Percentiles rank a stretch among this genome's conserved stretches.
Conservation (phyloP, 1,139 yeast species). For the Debaryomycetaceae sp. region DNA sequence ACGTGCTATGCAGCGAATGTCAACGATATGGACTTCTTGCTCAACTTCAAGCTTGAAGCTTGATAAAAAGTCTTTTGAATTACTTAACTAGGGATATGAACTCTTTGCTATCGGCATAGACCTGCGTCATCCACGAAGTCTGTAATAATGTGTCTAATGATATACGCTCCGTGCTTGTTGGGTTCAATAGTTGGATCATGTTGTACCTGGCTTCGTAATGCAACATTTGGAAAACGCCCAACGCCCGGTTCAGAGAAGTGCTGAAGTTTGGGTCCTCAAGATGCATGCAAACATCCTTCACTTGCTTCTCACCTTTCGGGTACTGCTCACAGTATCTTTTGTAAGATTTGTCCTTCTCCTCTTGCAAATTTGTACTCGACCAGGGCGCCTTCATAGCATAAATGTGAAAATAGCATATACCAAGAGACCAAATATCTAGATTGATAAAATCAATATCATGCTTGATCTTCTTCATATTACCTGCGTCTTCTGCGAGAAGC, state of each 20-base stretch:
- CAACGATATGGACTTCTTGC: background rate
- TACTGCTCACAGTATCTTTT: constrained; percentile 18
- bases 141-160: constrained; percentile 24
- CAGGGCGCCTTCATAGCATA: constrained; percentile 47
- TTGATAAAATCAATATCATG: constrained; percentile 20
- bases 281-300: constrained; percentile 16
- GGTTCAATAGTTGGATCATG: constrained; percentile 34
- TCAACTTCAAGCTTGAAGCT: background rate
- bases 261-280: constrained; percentile 19
- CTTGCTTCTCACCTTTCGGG: constrained; percentile 17
- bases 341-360: constrained; percentile 20
- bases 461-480: constrained; percentile 7
- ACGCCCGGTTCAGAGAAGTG: constrained; percentile 26
- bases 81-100: constrained; percentile 17
- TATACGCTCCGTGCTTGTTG: constrained; percentile 22
- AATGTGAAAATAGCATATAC: constrained; percentile 46
- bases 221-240: constrained; percentile 31
- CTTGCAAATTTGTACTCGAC: constrained; percentile 30
- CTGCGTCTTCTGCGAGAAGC: constrained; percentile 6
- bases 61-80: background rate
- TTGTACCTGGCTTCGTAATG: constrained; percentile 38
- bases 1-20: background rate
- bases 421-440: constrained; percentile 52
- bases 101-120: constrained; percentile 42
- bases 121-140: constrained; percentile 41